Evolutionary conservation across 73 alveolate species (phyloP).

Genomic region (Tetrahymena thermophila): DNA sequence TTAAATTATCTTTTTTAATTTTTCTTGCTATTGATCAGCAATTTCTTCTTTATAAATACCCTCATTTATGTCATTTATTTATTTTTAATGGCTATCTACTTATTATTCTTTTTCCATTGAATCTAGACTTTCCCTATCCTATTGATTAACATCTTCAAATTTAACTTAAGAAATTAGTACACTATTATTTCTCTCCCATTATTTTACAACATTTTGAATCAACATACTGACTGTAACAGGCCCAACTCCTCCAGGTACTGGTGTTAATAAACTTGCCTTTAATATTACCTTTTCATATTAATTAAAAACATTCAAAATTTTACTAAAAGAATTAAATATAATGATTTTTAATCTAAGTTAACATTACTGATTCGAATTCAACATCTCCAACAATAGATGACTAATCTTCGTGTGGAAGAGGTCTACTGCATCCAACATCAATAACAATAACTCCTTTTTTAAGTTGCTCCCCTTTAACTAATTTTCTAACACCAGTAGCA

Average conservation of each 20-base stretch:
- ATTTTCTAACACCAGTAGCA: slow-evolving; percentile 50
- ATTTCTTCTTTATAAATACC: not conserved
- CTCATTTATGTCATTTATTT: not conserved
- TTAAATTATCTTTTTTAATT: no score
- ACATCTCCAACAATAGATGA: slow-evolving; percentile 20
- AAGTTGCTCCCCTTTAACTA: slow-evolving; percentile 64
- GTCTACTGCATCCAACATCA: slow-evolving; percentile 66
- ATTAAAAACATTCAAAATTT: not conserved
- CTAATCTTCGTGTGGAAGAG: not conserved
- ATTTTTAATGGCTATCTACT: no score
- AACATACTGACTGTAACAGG: slow-evolving; percentile 76
- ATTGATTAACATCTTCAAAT: not conserved
- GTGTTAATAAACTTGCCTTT: slow-evolving; percentile 56
- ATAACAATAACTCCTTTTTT: slow-evolving; percentile 57
- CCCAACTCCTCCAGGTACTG: slow-evolving; percentile 85
- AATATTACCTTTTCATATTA: slow-evolving; percentile 4
- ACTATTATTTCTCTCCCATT: not conserved
- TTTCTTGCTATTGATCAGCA: not conserved
- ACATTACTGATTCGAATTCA: slow-evolving; percentile 5
- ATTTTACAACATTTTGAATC: not conserved
- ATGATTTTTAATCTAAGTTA: not conserved
- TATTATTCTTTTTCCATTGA: no score
- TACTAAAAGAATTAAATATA: not conserved
- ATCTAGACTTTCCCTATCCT: no score
- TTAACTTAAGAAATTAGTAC: not conserved